Evolutionary conservation across 352 stramenopile genomes (phyloP).

Genomic region (Lagenidium giganteum): DNA sequence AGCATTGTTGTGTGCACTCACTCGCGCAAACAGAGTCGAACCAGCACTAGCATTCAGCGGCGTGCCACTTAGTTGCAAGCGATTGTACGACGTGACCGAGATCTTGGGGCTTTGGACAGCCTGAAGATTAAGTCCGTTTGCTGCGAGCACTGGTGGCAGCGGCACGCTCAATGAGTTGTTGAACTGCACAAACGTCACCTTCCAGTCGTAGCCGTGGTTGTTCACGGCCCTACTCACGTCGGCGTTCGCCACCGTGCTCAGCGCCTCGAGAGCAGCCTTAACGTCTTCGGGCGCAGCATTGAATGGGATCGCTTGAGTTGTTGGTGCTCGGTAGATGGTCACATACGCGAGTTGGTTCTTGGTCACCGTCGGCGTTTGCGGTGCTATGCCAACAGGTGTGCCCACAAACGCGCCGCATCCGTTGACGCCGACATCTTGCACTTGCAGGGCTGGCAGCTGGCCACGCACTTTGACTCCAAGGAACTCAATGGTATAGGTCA

Average conservation of each 20-base stretch:
- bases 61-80: constrained; percentile 31
- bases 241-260: constrained; percentile 86
- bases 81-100: constrained; percentile 45
- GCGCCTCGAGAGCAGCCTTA: constrained; percentile 89
- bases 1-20: constrained; percentile 49
- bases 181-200: constrained; percentile 90
- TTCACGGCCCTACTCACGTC: constrained; percentile 81
- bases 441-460: constrained; percentile 72
- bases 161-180: constrained; percentile 2
- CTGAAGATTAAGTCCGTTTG: constrained; percentile 46
- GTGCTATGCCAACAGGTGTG: constrained; percentile 13
- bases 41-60: constrained; percentile 19
- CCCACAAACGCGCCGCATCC: constrained; percentile 81
- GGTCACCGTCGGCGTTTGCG: constrained; percentile 5
- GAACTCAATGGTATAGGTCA: constrained; percentile 93
- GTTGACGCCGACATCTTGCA: constrained; percentile 90
- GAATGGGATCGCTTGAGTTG: constrained; percentile 86
- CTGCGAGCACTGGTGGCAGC: constrained; percentile 17
- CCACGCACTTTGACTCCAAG: constrained; percentile 86
- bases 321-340: constrained; percentile 90
- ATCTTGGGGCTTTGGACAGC: constrained; percentile 41
- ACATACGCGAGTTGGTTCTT: constrained; percentile 51
- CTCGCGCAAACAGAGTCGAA: constrained; percentile 53
- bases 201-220: constrained; percentile 88
- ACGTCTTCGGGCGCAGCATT: constrained; percentile 87